A percentile compares a stretch with the other conserved stretches of the same genome.
These are phyloP conservation scores for Talaromyces amestolkiae DNA, from an alignment of 2,329 filamentous ascomycete genomes.

Conservation along the genomic window DNA sequence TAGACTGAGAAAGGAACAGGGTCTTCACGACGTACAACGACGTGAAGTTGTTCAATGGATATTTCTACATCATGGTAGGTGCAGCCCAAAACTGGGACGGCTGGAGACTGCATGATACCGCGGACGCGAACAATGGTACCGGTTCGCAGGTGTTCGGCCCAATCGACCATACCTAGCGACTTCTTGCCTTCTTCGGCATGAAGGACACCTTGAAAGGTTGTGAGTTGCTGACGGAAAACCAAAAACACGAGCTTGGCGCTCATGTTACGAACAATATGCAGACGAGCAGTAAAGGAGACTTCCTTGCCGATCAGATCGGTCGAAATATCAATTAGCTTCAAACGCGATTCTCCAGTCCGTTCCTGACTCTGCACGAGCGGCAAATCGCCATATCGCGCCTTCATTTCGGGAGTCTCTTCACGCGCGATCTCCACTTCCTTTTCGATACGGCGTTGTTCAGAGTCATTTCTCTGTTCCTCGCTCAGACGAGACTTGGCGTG, in stretches of 20 bases:
- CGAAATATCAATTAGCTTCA: constrained; percentile 53
- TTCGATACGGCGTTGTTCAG: constrained; percentile 39
- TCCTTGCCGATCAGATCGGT: constrained; percentile 56
- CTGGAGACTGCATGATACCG: constrained; percentile 69
- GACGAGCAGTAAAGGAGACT: constrained; percentile 66
- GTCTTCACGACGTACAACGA: constrained; percentile 60
- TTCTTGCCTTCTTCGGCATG: constrained; percentile 59
- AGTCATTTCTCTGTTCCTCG: constrained; percentile 43
- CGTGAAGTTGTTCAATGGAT: constrained; percentile 63
- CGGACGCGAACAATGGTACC: constrained; percentile 77
- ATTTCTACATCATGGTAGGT: constrained; percentile 75
- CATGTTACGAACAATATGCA: constrained; percentile 77
- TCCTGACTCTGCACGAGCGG: constrained; percentile 59
- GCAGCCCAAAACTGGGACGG: constrained; percentile 71
- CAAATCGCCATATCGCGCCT: constrained; percentile 57
- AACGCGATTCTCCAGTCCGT: constrained; percentile 48
- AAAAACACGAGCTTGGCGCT: constrained; percentile 81
- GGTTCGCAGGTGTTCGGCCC: constrained; percentile 76
- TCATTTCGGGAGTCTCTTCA: constrained; percentile 59
- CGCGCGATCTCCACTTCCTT: constrained; percentile 42
- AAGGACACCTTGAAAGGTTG: constrained; percentile 81
- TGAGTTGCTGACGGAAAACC: constrained; percentile 78
- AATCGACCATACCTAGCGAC: constrained; percentile 75
- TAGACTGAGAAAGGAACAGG: constrained; percentile 67
- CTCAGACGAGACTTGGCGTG: constrained; percentile 42